Conservation (phyloP, 495 filamentous ascomycete species). For the Bombardia bombarda region DNA sequence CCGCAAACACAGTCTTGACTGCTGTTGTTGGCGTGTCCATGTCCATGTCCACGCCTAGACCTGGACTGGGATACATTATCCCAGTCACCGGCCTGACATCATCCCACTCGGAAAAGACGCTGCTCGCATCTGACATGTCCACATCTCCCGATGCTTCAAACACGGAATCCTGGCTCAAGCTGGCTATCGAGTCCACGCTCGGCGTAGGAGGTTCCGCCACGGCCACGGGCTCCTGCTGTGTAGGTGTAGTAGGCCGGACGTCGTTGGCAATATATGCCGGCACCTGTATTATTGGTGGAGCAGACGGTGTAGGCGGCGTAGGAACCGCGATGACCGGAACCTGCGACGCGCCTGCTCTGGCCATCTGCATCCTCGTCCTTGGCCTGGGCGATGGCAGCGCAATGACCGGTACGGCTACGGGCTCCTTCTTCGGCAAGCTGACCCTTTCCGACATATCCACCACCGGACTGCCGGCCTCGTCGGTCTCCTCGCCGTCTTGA, state of each 20-base stretch:
- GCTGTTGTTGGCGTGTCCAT: constrained; percentile 25
- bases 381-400: constrained; percentile 11
- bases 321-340: background rate
- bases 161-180: constrained; percentile 14
- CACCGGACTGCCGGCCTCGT: constrained; percentile 27
- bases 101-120: constrained; percentile 21
- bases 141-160: constrained; percentile 24
- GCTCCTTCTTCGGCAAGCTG: background rate
- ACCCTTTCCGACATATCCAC: background rate
- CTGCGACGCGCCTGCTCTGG: background rate
- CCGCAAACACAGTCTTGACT: constrained; percentile 4
- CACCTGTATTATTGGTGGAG: background rate
- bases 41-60: constrained; percentile 13
- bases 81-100: constrained; percentile 1
- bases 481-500: constrained; percentile 35
- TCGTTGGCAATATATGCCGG: no score
- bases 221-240: constrained; percentile 11
- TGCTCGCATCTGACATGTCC: constrained; percentile 37
- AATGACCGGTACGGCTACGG: constrained; percentile 11
- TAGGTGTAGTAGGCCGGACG: background rate
- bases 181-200: constrained; percentile 15
- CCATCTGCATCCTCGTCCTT: constrained; percentile 6
- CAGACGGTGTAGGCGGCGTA: background rate
- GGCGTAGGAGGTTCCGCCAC: constrained; percentile 14
- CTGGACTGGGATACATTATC: background rate